Evolutionary conservation across 768 basidiomycete genomes (phyloP).

Genomic region (Filobasidium wieringae): DNA sequence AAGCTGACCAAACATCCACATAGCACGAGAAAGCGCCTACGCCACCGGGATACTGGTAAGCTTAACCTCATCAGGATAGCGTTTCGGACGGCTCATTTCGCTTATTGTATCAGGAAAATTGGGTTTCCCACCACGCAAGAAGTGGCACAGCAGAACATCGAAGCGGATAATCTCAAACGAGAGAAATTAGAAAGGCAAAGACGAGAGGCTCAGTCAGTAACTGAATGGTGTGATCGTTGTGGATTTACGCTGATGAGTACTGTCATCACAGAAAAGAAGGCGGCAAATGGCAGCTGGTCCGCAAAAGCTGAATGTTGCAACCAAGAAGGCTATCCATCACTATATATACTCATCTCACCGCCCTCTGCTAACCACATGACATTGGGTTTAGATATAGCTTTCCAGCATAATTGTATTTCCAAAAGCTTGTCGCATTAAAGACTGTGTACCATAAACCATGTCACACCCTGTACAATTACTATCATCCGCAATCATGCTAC

Average conservation of each 20-base stretch:
- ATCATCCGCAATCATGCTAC: too few species aligned
- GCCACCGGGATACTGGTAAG: slow-evolving; percentile 66
- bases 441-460: too few species aligned
- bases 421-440: too few species aligned
- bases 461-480: too few species aligned
- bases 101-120: slow-evolving; percentile 46
- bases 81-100: not conserved
- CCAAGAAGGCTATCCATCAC: too few species aligned
- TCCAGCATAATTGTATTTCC: too few species aligned
- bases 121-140: slow-evolving; percentile 82
- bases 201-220: slow-evolving; percentile 49
- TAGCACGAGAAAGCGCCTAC: slow-evolving; percentile 57
- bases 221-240: not conserved
- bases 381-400: too few species aligned
- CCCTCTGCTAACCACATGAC: too few species aligned
- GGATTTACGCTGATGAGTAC: not conserved
- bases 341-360: too few species aligned
- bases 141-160: slow-evolving; percentile 59
- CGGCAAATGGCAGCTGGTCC: not conserved
- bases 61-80: not conserved
- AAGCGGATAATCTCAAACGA: slow-evolving; percentile 60
- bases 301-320: too few species aligned
- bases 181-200: slow-evolving; percentile 53
- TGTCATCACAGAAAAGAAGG: not conserved
- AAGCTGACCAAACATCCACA: too few species aligned